Base-by-base conservation (phyloP, 371 early-diverging fungal genomes). In the Blastocladiella emersonii region DNA sequence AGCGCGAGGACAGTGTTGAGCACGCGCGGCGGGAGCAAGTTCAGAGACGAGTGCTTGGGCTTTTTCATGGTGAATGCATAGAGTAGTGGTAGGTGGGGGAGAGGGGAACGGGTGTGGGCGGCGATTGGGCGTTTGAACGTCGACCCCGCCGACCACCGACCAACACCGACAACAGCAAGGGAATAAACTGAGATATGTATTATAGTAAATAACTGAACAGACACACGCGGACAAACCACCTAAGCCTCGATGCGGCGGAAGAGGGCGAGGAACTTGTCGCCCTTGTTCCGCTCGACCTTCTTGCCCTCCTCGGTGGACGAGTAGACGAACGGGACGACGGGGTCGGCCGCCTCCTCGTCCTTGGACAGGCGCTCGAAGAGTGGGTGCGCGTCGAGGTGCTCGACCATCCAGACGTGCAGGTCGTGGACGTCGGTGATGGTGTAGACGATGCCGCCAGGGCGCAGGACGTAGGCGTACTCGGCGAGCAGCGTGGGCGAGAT, bases 361-460 rank as follows among this genome's bases (percentile, higher is more conserved):
- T 93, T 86, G 7, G 87, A 67, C 57, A 95, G 80, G 60, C 88
- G 79, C 69, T 89, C 85, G 72, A 97, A 98, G 64, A 98, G 76
- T 21, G 96, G 95, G 74, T 94, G 94, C 17, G 79, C 85, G 49
- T 94, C 93, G 60, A 95, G 74, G 66, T 95, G 94, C 73, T 89
- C 85, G 32, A 90, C 89, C 91, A 92, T 98, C 98, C 98, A 96
- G 65, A 87, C 80, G 66, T 91, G 90, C 63, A 98, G 80, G 66
- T 92, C 97, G 66, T 84, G 79, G 35, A 98, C 98, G 76, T 93
- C 93, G 27, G 97, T 95, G 63, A 90, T 90, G n/a, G 92, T 93
- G 66, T 98, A 97, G 34, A 97, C 67, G 63, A 94, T 86, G 59
- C 98, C 98, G 32, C 93, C 95, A 12, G 78, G 78, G 30, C 84